Percentiles rank a stretch among this genome's conserved stretches.
These are phyloP conservation scores for Fusarium verrucosum DNA, from an alignment of 2,329 filamentous ascomycete species.

Conservation along the genomic window DNA sequence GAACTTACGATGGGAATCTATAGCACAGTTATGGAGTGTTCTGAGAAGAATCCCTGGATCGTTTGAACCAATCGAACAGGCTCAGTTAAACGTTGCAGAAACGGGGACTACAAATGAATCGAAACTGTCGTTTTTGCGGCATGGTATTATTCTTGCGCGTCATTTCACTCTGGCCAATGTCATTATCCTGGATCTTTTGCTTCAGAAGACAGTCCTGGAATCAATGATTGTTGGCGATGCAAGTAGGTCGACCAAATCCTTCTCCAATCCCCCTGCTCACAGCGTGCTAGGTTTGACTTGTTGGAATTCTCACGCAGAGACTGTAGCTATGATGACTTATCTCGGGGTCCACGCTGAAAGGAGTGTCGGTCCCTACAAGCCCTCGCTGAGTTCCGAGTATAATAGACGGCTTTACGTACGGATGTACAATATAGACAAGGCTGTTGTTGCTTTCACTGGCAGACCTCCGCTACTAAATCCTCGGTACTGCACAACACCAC, in stretches of 20 bases:
- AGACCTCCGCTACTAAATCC: background rate
- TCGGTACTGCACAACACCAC: background rate
- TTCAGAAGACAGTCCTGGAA: background rate
- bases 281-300: background rate
- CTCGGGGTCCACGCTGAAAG: background rate
- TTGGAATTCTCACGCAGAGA: background rate
- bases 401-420: background rate
- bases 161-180: background rate
- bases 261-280: rapidly evolving
- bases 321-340: conserved; percentile 8
- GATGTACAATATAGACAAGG: background rate
- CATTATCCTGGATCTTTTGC: conserved; percentile 3
- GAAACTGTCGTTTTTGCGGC: background rate
- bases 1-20: conserved; percentile 2
- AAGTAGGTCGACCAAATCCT: background rate
- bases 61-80: background rate
- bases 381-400: background rate
- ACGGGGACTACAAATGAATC: background rate
- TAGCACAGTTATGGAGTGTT: conserved; percentile 9
- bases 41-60: background rate
- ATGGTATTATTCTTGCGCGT: background rate
- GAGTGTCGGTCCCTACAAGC: background rate
- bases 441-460: conserved; percentile 4
- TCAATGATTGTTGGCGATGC: conserved; percentile 3
- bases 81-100: background rate